Conservation (phyloP, 495 filamentous ascomycete genomes). For the Penicillium mononematosum region DNA sequence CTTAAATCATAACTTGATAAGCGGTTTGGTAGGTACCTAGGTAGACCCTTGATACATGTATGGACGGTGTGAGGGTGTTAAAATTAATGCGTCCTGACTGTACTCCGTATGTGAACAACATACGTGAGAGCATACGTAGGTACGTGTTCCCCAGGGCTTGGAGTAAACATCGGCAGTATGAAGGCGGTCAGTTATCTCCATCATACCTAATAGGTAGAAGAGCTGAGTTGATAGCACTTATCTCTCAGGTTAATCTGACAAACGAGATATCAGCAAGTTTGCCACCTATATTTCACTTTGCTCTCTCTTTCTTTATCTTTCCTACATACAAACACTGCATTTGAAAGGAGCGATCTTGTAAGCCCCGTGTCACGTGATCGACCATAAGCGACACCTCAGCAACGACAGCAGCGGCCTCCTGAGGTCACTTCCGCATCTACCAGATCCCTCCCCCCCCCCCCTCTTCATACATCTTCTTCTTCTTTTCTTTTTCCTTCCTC, state of each 20-base stretch:
- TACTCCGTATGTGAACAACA: no score
- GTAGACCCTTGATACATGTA: no score
- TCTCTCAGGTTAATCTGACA: background rate
- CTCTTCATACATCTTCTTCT: slow-evolving; percentile 15
- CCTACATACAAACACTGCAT: background rate
- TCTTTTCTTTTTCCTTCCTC: slow-evolving; percentile 19
- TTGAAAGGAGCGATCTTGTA: background rate
- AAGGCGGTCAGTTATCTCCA: slow-evolving; percentile 4
- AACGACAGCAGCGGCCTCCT: slow-evolving; percentile 45
- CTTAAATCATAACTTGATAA: no score
- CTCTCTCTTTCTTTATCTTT: background rate
- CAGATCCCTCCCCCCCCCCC: slow-evolving; percentile 24
- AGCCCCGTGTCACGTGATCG: slow-evolving; percentile 39
- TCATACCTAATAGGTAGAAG: background rate
- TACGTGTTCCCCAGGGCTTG: no score
- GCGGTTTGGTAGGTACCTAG: no score
- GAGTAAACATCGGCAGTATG: background rate
- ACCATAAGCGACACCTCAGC: slow-evolving; percentile 52
- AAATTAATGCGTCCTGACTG: no score
- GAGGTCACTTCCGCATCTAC: slow-evolving; percentile 44
- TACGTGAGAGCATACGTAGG: no score
- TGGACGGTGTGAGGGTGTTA: no score
- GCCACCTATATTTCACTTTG: background rate
- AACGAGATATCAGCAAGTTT: background rate
- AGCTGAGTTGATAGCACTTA: background rate